phyloP scores from a whole-genome alignment of 1,139 yeast species.

The Candida sojae region DNA sequence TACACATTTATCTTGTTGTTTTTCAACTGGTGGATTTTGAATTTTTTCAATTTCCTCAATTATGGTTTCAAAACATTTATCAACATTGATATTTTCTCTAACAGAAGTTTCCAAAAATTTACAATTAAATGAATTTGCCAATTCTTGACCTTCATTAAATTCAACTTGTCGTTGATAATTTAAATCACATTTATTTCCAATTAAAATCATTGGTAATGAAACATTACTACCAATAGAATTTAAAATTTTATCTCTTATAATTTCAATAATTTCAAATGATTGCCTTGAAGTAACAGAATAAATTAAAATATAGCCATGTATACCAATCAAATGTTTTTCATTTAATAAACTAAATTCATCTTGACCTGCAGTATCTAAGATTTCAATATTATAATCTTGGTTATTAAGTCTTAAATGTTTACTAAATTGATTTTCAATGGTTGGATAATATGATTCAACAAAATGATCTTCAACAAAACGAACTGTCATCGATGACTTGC shows the following conservation, averaged over 20 bases:
- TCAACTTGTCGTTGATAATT: slow-evolving; percentile 66
- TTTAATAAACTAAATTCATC: slow-evolving; percentile 86
- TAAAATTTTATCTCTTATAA: slow-evolving; percentile 82
- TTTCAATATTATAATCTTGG: slow-evolving; percentile 80
- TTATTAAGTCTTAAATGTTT: slow-evolving; percentile 71
- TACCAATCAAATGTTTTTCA: slow-evolving; percentile 80
- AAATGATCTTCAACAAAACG: slow-evolving; percentile 88
- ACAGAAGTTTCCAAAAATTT: slow-evolving; percentile 84
- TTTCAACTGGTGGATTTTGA: slow-evolving; percentile 49
- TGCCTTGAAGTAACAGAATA: slow-evolving; percentile 80
- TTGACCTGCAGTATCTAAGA: slow-evolving; percentile 93
- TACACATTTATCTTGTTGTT: slow-evolving; percentile 41
- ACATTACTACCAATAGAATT: slow-evolving; percentile 72
- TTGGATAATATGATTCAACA: slow-evolving; percentile 88
- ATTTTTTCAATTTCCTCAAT: slow-evolving; percentile 70
- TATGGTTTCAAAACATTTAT: slow-evolving; percentile 63
- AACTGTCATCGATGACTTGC: slow-evolving; percentile 84
- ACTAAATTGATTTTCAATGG: slow-evolving; percentile 87
- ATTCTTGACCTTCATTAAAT: slow-evolving; percentile 59
- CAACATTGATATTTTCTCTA: slow-evolving; percentile 68
- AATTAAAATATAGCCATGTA: slow-evolving; percentile 82
- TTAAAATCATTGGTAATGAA: slow-evolving; percentile 70
- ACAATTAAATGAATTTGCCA: slow-evolving; percentile 64
- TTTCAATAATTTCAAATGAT: slow-evolving; percentile 76
- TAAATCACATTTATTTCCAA: slow-evolving; percentile 84